These are phyloP conservation scores for Penicillium simplicissimum DNA, from an alignment of 495 filamentous ascomycete genomes.

Conservation along the genomic window DNA sequence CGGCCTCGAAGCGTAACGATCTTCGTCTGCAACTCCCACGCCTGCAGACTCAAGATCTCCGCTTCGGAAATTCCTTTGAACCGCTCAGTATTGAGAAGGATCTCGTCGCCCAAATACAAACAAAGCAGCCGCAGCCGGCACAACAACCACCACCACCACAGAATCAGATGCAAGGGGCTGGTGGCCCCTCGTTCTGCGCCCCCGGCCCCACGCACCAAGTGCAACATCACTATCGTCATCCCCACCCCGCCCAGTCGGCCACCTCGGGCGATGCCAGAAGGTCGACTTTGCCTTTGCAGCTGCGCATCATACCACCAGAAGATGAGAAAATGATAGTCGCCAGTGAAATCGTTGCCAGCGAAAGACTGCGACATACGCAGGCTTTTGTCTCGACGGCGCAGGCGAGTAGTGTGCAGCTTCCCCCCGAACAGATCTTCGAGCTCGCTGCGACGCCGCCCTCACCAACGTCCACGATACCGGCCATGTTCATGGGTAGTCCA, in stretches of 20 bases:
- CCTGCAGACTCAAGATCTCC: conserved; percentile 36
- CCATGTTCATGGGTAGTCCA: not conserved
- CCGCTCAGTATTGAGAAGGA: conserved; percentile 1
- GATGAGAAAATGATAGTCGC: conserved; percentile 31
- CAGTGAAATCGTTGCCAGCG: conserved; percentile 19
- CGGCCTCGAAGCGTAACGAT: conserved; percentile 21
- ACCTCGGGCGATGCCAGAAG: not conserved
- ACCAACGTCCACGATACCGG: conserved; percentile 15
- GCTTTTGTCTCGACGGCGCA: conserved; percentile 23
- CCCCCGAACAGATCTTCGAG: conserved; percentile 38
- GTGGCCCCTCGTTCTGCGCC: conserved; percentile 6
- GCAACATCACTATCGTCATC: not conserved
- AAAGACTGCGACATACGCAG: conserved; percentile 16
- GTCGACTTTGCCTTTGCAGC: not conserved
- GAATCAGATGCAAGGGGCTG: not conserved
- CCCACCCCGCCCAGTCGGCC: not conserved
- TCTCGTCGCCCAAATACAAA: conserved; percentile 12
- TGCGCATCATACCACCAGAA: conserved; percentile 8
- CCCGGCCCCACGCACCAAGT: conserved; percentile 5
- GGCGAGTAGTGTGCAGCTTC: conserved; percentile 23
- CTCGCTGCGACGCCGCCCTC: conserved; percentile 37
- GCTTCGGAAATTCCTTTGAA: not conserved
- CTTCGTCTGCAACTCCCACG: conserved; percentile 38
- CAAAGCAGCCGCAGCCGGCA: not conserved
- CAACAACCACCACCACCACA: not conserved